Conservation (phyloP, 2,329 filamentous ascomycete species). For the Sarocladium brachiariae region DNA sequence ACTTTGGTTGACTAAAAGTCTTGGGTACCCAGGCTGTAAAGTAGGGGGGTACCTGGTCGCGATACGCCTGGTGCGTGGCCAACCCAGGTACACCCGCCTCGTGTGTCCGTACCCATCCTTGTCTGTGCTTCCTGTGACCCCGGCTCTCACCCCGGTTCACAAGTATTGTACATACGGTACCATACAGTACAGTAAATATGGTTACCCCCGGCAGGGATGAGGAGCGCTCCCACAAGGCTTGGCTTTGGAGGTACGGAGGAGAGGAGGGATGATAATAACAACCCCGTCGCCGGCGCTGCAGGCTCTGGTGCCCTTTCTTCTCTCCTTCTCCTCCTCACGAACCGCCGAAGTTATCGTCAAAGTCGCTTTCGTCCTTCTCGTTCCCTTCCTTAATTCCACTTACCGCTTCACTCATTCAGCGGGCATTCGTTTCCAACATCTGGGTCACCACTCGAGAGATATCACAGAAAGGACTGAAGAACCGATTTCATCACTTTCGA, state of each 20-base stretch:
- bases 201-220: conserved; percentile 7
- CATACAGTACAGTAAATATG: no score
- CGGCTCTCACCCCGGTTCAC: conserved; percentile 6
- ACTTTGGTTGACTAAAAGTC: background rate
- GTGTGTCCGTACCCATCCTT: background rate
- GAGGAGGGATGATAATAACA: conserved; percentile 34
- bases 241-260: conserved; percentile 1
- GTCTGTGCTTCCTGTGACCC: conserved; percentile 5
- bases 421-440: conserved; percentile 61
- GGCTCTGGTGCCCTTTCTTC: conserved; percentile 27
- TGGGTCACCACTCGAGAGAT: conserved; percentile 15
- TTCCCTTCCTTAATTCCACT: conserved; percentile 33
- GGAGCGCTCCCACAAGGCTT: conserved; percentile 5
- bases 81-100: background rate
- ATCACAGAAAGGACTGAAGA: conserved; percentile 19
- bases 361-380: conserved; percentile 46
- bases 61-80: background rate
- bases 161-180: no score
- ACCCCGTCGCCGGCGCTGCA: conserved; percentile 29
- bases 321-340: conserved; percentile 30
- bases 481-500: conserved; percentile 17
- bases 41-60: background rate
- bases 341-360: conserved; percentile 36
- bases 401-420: conserved; percentile 86
- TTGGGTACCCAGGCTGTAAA: background rate